Conservation (phyloP, 2,329 filamentous ascomycete genomes). For the Epichloe gansuensis region DNA sequence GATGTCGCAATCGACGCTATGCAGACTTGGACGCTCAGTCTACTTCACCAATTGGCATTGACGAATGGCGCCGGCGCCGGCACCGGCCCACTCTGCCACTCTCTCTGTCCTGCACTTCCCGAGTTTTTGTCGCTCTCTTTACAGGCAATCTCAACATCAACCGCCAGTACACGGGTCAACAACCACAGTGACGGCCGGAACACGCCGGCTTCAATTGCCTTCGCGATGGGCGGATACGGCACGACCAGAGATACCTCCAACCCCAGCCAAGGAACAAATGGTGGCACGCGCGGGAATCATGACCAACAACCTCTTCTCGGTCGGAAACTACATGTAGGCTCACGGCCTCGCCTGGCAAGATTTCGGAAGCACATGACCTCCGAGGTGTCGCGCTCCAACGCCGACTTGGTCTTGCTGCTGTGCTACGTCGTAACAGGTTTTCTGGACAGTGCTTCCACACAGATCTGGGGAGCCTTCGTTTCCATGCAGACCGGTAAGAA, state of each 20-base stretch:
- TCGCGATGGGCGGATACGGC: slow-evolving; percentile 9
- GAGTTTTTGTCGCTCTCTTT: background rate
- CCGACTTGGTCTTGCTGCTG: slow-evolving; percentile 55
- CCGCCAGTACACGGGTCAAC: background rate
- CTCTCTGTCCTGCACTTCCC: background rate
- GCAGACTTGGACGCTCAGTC: background rate
- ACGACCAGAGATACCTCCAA: background rate
- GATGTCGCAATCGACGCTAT: background rate
- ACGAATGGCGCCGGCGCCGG: too few species aligned
- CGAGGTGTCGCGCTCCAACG: slow-evolving; percentile 48
- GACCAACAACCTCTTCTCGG: slow-evolving; percentile 20
- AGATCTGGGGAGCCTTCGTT: slow-evolving; percentile 69
- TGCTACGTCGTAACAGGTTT: slow-evolving; percentile 71
- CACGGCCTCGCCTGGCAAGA: slow-evolving; percentile 11
- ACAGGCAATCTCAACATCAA: background rate
- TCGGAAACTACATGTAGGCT: slow-evolving; percentile 7
- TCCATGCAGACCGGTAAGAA: slow-evolving; percentile 67
- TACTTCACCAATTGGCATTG: too few species aligned
- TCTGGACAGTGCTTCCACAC: slow-evolving; percentile 63
- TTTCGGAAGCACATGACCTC: slow-evolving; percentile 23
- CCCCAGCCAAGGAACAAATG: background rate
- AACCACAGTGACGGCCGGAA: background rate
- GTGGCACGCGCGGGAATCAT: background rate
- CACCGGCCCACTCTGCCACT: too few species aligned
- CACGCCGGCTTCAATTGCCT: background rate